Conservation (phyloP, 139 green algal species). For the Ulvella scutata region DNA sequence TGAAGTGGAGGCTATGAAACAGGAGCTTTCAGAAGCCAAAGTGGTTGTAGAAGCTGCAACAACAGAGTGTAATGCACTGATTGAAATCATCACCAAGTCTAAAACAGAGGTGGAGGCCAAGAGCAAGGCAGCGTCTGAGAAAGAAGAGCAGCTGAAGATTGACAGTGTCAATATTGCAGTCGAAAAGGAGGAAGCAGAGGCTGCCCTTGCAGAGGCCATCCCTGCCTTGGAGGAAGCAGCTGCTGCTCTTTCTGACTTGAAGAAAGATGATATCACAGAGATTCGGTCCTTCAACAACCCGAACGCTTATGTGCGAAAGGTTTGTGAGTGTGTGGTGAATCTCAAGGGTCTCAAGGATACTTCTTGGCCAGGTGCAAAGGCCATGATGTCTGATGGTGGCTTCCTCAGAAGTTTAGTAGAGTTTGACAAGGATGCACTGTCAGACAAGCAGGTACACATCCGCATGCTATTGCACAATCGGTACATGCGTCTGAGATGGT, state of each 20-base stretch:
- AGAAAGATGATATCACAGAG: slow-evolving; percentile 82
- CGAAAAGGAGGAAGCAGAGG: slow-evolving; percentile 76
- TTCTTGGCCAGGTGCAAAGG: slow-evolving; percentile 67
- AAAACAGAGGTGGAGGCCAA: slow-evolving; percentile 64
- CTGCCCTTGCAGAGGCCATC: slow-evolving; percentile 64
- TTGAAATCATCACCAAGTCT: slow-evolving; percentile 54
- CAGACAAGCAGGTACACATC: slow-evolving; percentile 35
- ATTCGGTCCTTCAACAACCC: slow-evolving; percentile 78
- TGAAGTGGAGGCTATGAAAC: slow-evolving; percentile 73
- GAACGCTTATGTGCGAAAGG: slow-evolving; percentile 67
- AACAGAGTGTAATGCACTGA: slow-evolving; percentile 62
- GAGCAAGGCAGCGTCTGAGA: slow-evolving; percentile 41
- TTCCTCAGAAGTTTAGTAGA: slow-evolving; percentile 66
- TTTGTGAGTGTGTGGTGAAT: slow-evolving; percentile 80
- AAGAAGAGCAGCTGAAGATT: slow-evolving; percentile 56
- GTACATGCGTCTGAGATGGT: not conserved
- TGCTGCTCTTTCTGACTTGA: slow-evolving; percentile 62
- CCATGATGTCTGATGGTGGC: slow-evolving; percentile 70
- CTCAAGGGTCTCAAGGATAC: slow-evolving; percentile 69
- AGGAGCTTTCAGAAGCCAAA: slow-evolving; percentile 59
- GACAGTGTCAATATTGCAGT: slow-evolving; percentile 34
- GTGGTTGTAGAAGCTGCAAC: slow-evolving; percentile 65
- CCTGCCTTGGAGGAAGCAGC: slow-evolving; percentile 69
- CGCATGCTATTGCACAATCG: not conserved
- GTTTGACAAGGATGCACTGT: slow-evolving; percentile 74